phyloP scores from a whole-genome alignment of 768 basidiomycete species.

The Lactifluus echinatus region DNA sequence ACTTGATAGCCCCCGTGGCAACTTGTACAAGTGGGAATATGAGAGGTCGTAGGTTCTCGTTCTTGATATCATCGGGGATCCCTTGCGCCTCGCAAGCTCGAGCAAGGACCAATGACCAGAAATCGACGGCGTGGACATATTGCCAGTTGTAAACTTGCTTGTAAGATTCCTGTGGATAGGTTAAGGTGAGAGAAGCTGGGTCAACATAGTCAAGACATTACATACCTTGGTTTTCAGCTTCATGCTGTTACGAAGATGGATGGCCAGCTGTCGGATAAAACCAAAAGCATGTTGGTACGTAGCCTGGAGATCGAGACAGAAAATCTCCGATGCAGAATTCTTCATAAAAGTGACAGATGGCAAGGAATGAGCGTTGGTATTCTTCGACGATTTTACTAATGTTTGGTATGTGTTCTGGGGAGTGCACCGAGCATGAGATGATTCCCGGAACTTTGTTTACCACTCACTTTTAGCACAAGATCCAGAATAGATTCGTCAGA shows the following conservation, averaged over 20 bases:
- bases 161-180: slow-evolving; percentile 62
- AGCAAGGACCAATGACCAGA: slow-evolving; percentile 87
- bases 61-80: slow-evolving; percentile 42
- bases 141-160: slow-evolving; percentile 99
- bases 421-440: not conserved
- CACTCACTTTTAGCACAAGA: slow-evolving; percentile 70
- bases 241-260: slow-evolving; percentile 86
- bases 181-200: not conserved
- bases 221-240: slow-evolving; percentile 76
- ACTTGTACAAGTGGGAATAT: slow-evolving; percentile 96
- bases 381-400: slow-evolving; percentile 74
- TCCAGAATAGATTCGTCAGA: slow-evolving; percentile 78
- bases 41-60: slow-evolving; percentile 77
- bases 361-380: slow-evolving; percentile 78
- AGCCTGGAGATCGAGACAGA: slow-evolving; percentile 60
- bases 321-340: slow-evolving; percentile 91
- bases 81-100: slow-evolving; percentile 62
- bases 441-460: not conserved
- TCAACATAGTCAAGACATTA: not conserved
- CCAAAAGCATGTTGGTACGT: slow-evolving; percentile 94
- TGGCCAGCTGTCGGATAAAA: slow-evolving; percentile 90
- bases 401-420: slow-evolving; percentile 79
- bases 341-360: slow-evolving; percentile 96
- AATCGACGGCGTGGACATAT: slow-evolving; percentile 91
- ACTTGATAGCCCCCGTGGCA: slow-evolving; percentile 88